phyloP scores from a whole-genome alignment of 768 basidiomycete species.

The Boletus speciosus region DNA sequence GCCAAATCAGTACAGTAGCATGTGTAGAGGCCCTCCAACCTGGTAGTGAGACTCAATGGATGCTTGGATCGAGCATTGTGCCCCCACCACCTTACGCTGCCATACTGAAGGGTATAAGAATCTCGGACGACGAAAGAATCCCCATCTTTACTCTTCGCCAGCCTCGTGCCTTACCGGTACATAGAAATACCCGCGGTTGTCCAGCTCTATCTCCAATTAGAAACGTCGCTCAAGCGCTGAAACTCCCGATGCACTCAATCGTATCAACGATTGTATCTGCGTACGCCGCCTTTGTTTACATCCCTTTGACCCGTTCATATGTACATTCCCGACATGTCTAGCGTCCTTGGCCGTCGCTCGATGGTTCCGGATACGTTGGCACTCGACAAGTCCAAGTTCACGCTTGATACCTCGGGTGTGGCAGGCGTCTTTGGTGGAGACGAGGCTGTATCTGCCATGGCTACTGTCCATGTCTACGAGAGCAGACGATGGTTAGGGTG shows the following conservation, averaged over 20 bases:
- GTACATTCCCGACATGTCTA: constrained; percentile 19
- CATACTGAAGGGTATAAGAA: neutral
- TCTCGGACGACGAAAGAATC: neutral
- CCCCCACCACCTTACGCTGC: neutral
- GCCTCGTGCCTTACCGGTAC: neutral
- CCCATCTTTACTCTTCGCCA: neutral
- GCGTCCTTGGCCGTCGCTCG: constrained; percentile 13
- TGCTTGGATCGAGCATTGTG: neutral
- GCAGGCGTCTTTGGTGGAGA: constrained; percentile 39
- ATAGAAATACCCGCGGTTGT: neutral
- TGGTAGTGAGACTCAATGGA: too few relatives aligned
- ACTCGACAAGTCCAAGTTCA: constrained; percentile 21
- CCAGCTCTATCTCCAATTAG: constrained; percentile 5
- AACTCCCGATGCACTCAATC: neutral
- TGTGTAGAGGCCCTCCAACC: too few relatives aligned
- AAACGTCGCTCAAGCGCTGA: neutral
- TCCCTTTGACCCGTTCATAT: constrained; percentile 15
- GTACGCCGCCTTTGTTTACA: constrained; percentile 8
- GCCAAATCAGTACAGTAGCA: too few relatives aligned
- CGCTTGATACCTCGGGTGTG: constrained; percentile 32
- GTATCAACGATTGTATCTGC: neutral
- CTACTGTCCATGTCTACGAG: constrained; percentile 34
- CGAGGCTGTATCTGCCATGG: constrained; percentile 38
- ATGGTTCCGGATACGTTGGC: constrained; percentile 9
- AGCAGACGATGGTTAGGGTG: constrained; percentile 35